Evolutionary conservation across 768 basidiomycete genomes (phyloP), one percentile per base, ranked within the genome.

Genomic region (Kwoniella botswanensis): DNA sequence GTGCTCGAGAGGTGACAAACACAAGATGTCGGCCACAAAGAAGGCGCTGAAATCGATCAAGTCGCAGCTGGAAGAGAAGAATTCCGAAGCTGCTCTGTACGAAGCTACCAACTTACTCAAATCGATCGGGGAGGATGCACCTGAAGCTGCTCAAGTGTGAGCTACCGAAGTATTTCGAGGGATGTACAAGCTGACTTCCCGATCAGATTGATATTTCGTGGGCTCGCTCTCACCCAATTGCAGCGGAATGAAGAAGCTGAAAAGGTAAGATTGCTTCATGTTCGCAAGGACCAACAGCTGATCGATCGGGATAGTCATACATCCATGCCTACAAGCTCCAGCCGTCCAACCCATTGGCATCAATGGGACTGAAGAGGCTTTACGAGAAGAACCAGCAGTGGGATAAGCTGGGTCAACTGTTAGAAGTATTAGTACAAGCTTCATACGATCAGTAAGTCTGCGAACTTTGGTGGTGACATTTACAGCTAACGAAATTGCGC

Each of bases 171-270:
- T 13, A 29, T 10, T 26, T 57, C n/a, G 35, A 21, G 5, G 55
- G 46, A 41, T 10, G 24, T 22, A 57, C 53, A 57, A 29, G 35
- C 67, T 67, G 44, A 67, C 52, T 6, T 22, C 29, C 24, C 17
- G 17, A 1, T 10, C 81, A 98, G 95, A 4, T 88, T 91, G 80
- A 91, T 97, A 24, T 97, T 94, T 80, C 87, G 93, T 29, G 94
- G 90, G 2, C 85, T 97, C 12, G 90, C 97, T 1, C 86, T 88
- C 24, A 85, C 93, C 12, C 93, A 96, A 79, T 85, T 95, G 2
- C 88, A 88, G 29, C 87, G 92, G 65, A 82, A 85, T 22, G 88
- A 89, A 50, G 85, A 90, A 81, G 91, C 94, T 85, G 94, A 98
- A 86, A 88, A 91, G 89, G 94, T 96, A 88, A 87, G 86, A n/a